A percentile compares a stretch with the other conserved stretches of the same genome.
Conservation (phyloP, 352 stramenopile genomes). For the Phytophthora vignae region DNA sequence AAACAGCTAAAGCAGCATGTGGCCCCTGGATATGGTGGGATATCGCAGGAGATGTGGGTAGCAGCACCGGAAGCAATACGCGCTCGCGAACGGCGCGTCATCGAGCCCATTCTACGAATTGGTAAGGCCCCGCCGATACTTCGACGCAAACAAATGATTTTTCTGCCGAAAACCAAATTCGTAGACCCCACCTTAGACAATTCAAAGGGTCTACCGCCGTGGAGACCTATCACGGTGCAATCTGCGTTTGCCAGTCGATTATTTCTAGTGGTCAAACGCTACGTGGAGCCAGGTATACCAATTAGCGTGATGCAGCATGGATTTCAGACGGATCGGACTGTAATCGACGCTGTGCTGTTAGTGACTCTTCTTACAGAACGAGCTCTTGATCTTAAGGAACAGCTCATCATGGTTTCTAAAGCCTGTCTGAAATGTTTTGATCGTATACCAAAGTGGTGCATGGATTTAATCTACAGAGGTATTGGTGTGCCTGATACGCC, state of each 20-base stretch:
- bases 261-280: too few species aligned
- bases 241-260: too few species aligned
- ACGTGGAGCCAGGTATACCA: too few species aligned
- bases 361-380: too few species aligned
- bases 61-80: neutral
- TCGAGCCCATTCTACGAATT: neutral
- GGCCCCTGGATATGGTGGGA: neutral
- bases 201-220: slow-evolving; percentile 1
- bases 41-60: neutral
- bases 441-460: slow-evolving; percentile 5
- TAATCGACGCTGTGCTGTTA: too few species aligned
- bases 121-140: neutral
- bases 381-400: too few species aligned
- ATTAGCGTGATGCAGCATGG: too few species aligned
- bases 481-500: neutral
- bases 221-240: too few species aligned
- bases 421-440: slow-evolving; percentile 15
- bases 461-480: slow-evolving; percentile 10
- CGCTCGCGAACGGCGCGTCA: neutral
- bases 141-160: slow-evolving; percentile 6
- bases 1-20: slow-evolving; percentile 4
- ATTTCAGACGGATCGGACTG: too few species aligned
- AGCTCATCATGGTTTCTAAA: neutral
- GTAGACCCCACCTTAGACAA: slow-evolving; percentile 7
- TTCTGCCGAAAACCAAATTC: neutral